Conservation (phyloP, 2,329 filamentous ascomycete species). For the Botrytis porri region DNA sequence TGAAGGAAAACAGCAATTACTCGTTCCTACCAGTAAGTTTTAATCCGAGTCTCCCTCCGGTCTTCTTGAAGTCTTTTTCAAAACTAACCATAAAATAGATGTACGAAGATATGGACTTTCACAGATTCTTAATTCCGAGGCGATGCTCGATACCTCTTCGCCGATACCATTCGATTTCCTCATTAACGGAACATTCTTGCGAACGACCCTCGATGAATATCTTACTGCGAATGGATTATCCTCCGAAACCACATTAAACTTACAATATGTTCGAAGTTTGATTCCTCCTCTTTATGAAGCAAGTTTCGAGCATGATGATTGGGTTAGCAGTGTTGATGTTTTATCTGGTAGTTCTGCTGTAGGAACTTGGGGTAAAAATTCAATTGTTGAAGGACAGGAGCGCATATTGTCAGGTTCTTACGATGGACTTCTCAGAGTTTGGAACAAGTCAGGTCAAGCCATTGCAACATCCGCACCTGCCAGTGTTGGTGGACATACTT, state of each 20-base stretch:
- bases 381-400: slow-evolving; percentile 55
- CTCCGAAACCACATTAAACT: slow-evolving; percentile 77
- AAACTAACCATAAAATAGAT: slow-evolving; percentile 43
- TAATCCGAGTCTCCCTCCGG: background rate
- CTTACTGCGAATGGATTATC: slow-evolving; percentile 83
- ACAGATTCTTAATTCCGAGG: slow-evolving; percentile 68
- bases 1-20: slow-evolving; percentile 58
- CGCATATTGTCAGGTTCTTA: slow-evolving; percentile 89
- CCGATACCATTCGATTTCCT: slow-evolving; percentile 90
- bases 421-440: slow-evolving; percentile 83
- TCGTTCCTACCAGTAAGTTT: slow-evolving; percentile 57
- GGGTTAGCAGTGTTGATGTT: slow-evolving; percentile 86
- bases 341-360: slow-evolving; percentile 65
- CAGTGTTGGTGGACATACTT: slow-evolving; percentile 68
- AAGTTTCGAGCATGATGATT: slow-evolving; percentile 96
- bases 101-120: slow-evolving; percentile 70
- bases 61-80: background rate
- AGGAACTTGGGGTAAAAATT: slow-evolving; percentile 53
- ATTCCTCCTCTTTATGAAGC: slow-evolving; percentile 86
- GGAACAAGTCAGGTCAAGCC: slow-evolving; percentile 85
- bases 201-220: slow-evolving; percentile 87
- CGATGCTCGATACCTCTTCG: slow-evolving; percentile 61
- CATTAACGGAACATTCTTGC: slow-evolving; percentile 88
- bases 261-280: slow-evolving; percentile 91
- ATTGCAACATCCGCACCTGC: slow-evolving; percentile 70